A percentile compares a stretch with the other conserved stretches of the same genome.
phyloP scores from a whole-genome alignment of 1,284 basidiomycete genomes.

The Ceratobasidium sp. region DNA sequence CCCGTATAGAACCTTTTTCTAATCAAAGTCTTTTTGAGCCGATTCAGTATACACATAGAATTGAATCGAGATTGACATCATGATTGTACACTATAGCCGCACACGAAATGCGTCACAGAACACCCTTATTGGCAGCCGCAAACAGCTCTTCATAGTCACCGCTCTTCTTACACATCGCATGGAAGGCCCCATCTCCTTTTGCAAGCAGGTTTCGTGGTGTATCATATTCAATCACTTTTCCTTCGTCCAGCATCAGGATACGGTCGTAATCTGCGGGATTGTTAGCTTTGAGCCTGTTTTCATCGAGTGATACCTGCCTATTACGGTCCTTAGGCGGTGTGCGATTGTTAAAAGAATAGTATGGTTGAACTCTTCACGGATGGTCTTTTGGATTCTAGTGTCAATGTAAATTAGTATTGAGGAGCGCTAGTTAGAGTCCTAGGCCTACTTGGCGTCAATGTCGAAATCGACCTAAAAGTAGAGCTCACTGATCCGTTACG shows the following conservation, averaged over 20 bases:
- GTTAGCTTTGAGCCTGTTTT: not conserved
- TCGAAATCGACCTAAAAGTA: constrained; percentile 60
- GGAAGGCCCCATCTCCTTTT: constrained; percentile 50
- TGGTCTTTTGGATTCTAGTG: constrained; percentile 73
- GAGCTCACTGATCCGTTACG: no score
- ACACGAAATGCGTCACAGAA: no score
- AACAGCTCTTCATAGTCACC: constrained; percentile 49
- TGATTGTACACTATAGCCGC: no score
- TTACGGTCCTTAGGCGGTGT: constrained; percentile 38
- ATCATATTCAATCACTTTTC: constrained; percentile 50
- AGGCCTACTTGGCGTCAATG: constrained; percentile 49
- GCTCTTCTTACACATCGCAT: constrained; percentile 52
- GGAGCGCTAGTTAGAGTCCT: no score
- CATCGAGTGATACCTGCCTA: not conserved
- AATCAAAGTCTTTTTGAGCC: no score
- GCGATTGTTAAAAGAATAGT: constrained; percentile 75
- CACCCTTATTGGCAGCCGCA: no score
- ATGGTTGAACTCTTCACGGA: constrained; percentile 74
- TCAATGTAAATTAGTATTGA: not conserved
- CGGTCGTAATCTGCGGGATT: constrained; percentile 64
- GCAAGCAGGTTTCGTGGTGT: constrained; percentile 50
- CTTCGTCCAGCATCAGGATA: constrained; percentile 43
- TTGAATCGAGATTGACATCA: no score
- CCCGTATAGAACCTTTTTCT: no score
- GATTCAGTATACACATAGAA: no score